phyloP scores from a whole-genome alignment of 2,329 filamentous ascomycete species.

The Diaporthe amygdali region DNA sequence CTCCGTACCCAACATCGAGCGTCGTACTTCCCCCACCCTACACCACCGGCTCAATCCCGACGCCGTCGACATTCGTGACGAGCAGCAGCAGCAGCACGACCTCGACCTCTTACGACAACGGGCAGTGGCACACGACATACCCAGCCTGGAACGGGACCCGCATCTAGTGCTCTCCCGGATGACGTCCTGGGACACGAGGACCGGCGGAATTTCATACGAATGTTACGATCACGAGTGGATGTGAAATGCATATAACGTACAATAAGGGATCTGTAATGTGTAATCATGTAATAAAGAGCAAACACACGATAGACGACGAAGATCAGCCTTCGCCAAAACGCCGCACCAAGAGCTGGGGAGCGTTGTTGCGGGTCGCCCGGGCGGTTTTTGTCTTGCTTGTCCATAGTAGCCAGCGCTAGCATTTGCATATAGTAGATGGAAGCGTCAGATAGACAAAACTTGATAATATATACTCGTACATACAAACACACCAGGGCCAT shows the following conservation, averaged over 20 bases:
- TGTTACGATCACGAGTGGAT: not conserved
- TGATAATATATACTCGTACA: not conserved
- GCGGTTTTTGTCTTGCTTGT: not conserved
- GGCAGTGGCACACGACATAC: slow-evolving; percentile 25
- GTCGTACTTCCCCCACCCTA: not conserved
- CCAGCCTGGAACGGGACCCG: slow-evolving; percentile 23
- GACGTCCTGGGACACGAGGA: not conserved
- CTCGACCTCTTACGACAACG: slow-evolving; percentile 16
- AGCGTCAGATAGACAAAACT: not conserved
- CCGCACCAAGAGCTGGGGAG: slow-evolving; percentile 12
- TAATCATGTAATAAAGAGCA: slow-evolving; percentile 18
- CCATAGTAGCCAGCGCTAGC: not conserved
- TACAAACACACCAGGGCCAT: not conserved
- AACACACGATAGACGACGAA: not conserved
- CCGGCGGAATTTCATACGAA: not conserved
- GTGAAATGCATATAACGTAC: not conserved
- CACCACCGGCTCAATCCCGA: not conserved
- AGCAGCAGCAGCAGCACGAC: not conserved
- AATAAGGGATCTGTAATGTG: slow-evolving; percentile 1
- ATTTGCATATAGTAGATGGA: not conserved
- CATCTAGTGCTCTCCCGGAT: not conserved
- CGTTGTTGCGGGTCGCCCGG: not conserved
- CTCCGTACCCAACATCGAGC: slow-evolving; percentile 7
- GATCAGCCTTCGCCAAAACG: not conserved
- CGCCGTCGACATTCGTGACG: slow-evolving; percentile 20